Evolutionary conservation across 164 flowering plant species (phyloP).

Genomic region (Echeveria elegans): DNA sequence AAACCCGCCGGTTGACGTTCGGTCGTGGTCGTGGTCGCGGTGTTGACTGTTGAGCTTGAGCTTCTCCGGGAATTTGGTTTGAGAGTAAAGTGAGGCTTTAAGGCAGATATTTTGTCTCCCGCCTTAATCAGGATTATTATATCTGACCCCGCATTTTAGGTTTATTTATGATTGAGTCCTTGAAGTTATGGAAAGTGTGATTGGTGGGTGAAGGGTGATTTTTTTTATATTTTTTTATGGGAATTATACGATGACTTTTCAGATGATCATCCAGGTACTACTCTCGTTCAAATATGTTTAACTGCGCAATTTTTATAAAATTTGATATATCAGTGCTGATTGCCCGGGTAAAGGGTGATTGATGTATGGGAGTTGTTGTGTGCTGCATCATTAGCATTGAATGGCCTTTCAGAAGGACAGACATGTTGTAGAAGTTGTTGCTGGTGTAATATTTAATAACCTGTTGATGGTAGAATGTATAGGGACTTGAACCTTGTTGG

Average conservation of each 20-base stretch:
- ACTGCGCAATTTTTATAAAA: too few relatives aligned
- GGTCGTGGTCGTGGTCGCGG: too few relatives aligned
- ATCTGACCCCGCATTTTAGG: background rate
- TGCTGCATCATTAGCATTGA: background rate
- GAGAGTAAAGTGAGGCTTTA: background rate
- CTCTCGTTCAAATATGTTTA: too few relatives aligned
- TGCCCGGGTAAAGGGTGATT: too few relatives aligned
- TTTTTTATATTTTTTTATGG: too few relatives aligned
- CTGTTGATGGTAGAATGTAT: background rate
- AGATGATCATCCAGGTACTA: too few relatives aligned
- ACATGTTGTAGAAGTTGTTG: background rate
- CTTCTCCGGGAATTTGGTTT: background rate
- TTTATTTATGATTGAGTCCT: background rate
- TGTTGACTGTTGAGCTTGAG: too few relatives aligned
- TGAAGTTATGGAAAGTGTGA: background rate
- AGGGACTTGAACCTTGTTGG: slow-evolving; percentile 8
- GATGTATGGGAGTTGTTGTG: background rate
- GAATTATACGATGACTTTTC: too few relatives aligned
- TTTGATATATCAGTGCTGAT: too few relatives aligned
- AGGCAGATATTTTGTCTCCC: slow-evolving; percentile 20
- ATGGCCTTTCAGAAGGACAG: background rate
- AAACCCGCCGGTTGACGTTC: too few relatives aligned
- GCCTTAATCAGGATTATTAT: slow-evolving; percentile 19
- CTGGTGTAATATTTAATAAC: too few relatives aligned
- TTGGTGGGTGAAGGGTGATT: background rate